Percentiles rank a stretch among this genome's conserved stretches.
phyloP scores from a whole-genome alignment of 345 rosid genomes.

The Ceriops zippeliana region DNA sequence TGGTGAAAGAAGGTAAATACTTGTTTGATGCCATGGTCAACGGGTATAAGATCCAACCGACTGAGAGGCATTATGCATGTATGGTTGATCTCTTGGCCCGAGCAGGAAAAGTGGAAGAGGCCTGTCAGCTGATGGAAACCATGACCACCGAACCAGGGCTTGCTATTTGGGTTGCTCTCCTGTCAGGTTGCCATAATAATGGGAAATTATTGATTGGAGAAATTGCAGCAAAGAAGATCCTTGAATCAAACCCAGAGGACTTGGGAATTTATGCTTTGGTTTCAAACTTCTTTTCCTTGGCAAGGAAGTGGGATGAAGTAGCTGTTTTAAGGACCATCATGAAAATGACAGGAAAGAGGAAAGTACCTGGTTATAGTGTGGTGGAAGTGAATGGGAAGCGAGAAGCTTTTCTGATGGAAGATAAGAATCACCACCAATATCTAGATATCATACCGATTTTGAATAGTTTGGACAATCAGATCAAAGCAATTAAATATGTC shows the following conservation, averaged over 20 bases:
- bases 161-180: conserved; percentile 71
- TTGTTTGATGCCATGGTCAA: conserved; percentile 53
- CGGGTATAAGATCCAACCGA: conserved; percentile 45
- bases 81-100: conserved; percentile 74
- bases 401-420: conserved; percentile 58
- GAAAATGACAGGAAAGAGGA: conserved; percentile 50
- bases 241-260: conserved; percentile 50
- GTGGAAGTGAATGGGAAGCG: conserved; percentile 57
- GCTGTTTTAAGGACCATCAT: conserved; percentile 55
- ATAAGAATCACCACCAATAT: conserved; percentile 47
- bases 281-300: conserved; percentile 63
- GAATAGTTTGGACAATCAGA: conserved; percentile 43
- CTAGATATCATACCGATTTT: conserved; percentile 36
- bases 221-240: conserved; percentile 54
- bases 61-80: conserved; percentile 62
- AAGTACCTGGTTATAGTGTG: conserved; percentile 61
- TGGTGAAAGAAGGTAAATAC: conserved; percentile 53
- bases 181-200: conserved; percentile 68
- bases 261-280: conserved; percentile 57
- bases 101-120: conserved; percentile 63
- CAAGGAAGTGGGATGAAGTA: conserved; percentile 53
- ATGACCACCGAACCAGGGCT: conserved; percentile 41
- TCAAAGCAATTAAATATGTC: conserved; percentile 26
- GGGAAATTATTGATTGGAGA: conserved; percentile 51
- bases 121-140: conserved; percentile 47